These are phyloP conservation scores for Blastocystis sp. DNA, from an alignment of 352 stramenopile genomes.

Conservation along the genomic window DNA sequence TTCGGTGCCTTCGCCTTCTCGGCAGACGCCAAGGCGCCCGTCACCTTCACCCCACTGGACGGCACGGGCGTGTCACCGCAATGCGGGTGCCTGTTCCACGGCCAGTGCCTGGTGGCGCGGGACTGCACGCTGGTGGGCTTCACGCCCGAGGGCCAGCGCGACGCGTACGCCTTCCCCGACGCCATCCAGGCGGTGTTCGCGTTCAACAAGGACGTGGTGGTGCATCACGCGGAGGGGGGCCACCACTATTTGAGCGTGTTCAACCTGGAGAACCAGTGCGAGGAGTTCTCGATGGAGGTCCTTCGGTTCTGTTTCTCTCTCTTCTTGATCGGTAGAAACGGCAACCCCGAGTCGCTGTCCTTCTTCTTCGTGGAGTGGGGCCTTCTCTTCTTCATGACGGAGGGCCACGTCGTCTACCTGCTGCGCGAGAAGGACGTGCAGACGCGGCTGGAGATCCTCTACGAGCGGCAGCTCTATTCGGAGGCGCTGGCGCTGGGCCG, in stretches of 20 bases:
- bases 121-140: not conserved
- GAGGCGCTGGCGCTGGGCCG: slow-evolving; percentile 76
- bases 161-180: slow-evolving; percentile 1
- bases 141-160: not conserved
- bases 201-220: slow-evolving; percentile 7
- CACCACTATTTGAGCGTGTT: slow-evolving; percentile 1
- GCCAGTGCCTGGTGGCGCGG: not conserved
- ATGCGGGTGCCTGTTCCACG: not conserved
- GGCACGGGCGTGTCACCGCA: not conserved
- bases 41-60: slow-evolving; percentile 18
- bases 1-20: slow-evolving; percentile 25
- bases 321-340: slow-evolving; percentile 3
- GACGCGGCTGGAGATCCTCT: slow-evolving; percentile 91
- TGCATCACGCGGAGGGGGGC: not conserved
- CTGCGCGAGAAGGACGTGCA: slow-evolving; percentile 88
- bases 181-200: slow-evolving; percentile 25
- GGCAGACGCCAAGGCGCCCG: not conserved
- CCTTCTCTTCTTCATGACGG: slow-evolving; percentile 69
- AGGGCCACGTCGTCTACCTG: slow-evolving; percentile 79
- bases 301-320: not conserved
- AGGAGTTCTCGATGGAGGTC: slow-evolving; percentile 38
- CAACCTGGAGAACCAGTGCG: slow-evolving; percentile 40
- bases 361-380: slow-evolving; percentile 64
- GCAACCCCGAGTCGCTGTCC: not conserved
- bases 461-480: slow-evolving; percentile 92